Evolutionary conservation across 2,329 filamentous ascomycete genomes (phyloP).

Genomic region (Aspergillus persii): DNA sequence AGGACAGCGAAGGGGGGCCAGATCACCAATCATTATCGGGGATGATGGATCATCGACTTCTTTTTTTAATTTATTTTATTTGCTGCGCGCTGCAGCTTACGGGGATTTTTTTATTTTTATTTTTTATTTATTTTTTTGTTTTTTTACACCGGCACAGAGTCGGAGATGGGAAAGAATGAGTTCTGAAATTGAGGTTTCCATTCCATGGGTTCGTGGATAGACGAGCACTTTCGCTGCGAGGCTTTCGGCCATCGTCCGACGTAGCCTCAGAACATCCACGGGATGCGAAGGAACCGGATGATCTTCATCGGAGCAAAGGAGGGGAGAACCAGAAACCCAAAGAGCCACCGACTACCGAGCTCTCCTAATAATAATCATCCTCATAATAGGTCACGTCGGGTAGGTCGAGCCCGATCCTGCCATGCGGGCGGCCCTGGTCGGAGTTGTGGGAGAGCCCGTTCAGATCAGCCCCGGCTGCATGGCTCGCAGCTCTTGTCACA

Average conservation of each 20-base stretch:
- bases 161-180: too few species aligned
- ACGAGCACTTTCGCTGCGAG: not conserved
- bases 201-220: too few species aligned
- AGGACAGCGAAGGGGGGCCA: not conserved
- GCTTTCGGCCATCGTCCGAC: not conserved
- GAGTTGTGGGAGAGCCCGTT: not conserved
- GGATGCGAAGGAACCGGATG: not conserved
- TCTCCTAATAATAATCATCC: too few species aligned
- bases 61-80: not conserved
- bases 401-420: not conserved
- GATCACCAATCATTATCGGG: not conserved
- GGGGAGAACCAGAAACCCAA: not conserved
- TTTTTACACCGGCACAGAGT: too few species aligned
- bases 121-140: too few species aligned
- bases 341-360: not conserved
- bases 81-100: not conserved
- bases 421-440: not conserved
- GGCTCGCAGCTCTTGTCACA: not conserved
- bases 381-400: not conserved
- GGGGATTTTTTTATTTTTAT: not conserved
- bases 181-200: too few species aligned
- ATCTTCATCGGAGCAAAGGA: not conserved
- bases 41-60: not conserved
- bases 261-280: not conserved
- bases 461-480: slow-evolving; percentile 1